Conservation (phyloP, 768 basidiomycete genomes). For the Zangia roseola region DNA sequence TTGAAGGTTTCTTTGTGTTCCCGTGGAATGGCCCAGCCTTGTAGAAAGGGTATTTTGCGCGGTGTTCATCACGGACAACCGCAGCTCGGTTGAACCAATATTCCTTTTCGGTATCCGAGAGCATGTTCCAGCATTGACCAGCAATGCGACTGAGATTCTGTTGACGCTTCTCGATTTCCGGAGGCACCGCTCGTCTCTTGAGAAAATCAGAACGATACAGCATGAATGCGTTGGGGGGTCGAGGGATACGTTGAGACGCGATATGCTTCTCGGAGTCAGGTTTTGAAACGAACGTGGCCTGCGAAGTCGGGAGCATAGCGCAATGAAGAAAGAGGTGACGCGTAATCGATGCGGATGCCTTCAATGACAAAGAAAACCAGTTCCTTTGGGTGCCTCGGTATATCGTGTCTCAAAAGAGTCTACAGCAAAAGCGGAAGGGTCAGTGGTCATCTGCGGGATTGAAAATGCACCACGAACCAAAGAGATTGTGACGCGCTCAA, state of each 20-base stretch:
- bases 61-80: slow-evolving; percentile 26
- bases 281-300: neutral
- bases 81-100: slow-evolving; percentile 37
- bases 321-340: neutral
- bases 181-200: slow-evolving; percentile 40
- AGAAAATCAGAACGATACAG: slow-evolving; percentile 54
- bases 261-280: slow-evolving; percentile 4
- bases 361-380: neutral
- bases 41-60: slow-evolving; percentile 28
- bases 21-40: slow-evolving; percentile 29
- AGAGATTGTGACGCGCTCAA: neutral
- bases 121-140: slow-evolving; percentile 51
- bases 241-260: slow-evolving; percentile 37
- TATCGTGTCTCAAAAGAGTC: slow-evolving; percentile 2
- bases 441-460: neutral
- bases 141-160: slow-evolving; percentile 54
- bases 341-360: neutral
- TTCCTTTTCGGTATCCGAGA: slow-evolving; percentile 34
- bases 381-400: neutral
- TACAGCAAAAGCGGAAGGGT: neutral
- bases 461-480: slow-evolving; percentile 5
- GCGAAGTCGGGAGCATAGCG: slow-evolving; percentile 8
- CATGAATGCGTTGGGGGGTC: slow-evolving; percentile 59
- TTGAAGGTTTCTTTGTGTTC: slow-evolving; percentile 5
- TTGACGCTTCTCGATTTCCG: slow-evolving; percentile 49